These are phyloP conservation scores for Eucalyptus tenuipes DNA, from an alignment of 345 rosid species.

Conservation along the genomic window DNA sequence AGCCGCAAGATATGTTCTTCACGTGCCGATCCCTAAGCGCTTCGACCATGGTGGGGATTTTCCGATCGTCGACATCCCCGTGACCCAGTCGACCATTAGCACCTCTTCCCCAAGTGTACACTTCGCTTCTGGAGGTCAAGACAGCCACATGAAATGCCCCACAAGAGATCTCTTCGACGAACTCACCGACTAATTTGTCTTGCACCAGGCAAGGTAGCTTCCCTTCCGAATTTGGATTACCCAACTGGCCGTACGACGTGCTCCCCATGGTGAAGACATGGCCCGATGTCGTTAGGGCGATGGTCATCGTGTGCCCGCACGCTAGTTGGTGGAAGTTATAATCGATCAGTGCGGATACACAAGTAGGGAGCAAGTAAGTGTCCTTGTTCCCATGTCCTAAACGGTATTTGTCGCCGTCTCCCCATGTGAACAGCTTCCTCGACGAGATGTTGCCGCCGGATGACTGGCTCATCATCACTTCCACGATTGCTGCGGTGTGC, in stretches of 20 bases:
- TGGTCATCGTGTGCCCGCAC: conserved; percentile 78
- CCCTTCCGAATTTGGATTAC: conserved; percentile 58
- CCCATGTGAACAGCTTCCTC: conserved; percentile 91
- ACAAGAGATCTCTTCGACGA: conserved; percentile 85
- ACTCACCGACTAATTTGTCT: conserved; percentile 83
- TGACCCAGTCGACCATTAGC: conserved; percentile 87
- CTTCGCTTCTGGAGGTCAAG: conserved; percentile 87
- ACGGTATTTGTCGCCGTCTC: conserved; percentile 84
- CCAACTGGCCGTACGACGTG: conserved; percentile 66
- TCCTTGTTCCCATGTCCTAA: conserved; percentile 93
- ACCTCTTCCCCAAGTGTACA: conserved; percentile 95
- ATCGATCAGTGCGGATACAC: conserved; percentile 78
- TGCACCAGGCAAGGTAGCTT: conserved; percentile 70
- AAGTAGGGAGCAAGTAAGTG: conserved; percentile 65
- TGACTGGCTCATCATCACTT: conserved; percentile 44
- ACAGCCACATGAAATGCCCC: conserved; percentile 85
- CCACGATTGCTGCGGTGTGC: conserved; percentile 98
- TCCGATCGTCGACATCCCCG: conserved; percentile 72
- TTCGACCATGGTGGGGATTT: conserved; percentile 69
- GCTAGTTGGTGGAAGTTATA: conserved; percentile 86
- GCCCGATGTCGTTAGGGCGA: conserved; percentile 91
- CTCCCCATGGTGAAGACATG: conserved; percentile 91
- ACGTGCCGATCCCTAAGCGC: conserved; percentile 77
- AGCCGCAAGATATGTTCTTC: conserved; percentile 86
- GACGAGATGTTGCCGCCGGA: conserved; percentile 37